phyloP scores from a whole-genome alignment of 208 protist species.

The Trypanosoma caninum region DNA sequence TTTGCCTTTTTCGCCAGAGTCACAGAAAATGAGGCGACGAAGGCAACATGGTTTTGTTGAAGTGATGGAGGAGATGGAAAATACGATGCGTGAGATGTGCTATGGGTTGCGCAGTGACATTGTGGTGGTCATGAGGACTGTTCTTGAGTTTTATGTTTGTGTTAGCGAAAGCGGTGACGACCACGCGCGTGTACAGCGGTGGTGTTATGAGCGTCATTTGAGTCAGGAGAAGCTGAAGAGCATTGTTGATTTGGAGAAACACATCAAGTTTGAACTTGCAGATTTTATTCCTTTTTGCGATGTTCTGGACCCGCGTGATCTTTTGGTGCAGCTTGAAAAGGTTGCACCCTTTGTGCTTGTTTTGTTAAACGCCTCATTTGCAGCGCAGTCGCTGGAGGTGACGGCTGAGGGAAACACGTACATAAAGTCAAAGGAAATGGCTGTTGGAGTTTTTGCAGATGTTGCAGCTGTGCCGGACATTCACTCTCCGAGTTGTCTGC shows the following conservation, averaged over 20 bases:
- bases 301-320: slow-evolving; percentile 23
- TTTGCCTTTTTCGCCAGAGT: slow-evolving; percentile 28
- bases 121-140: slow-evolving; percentile 28
- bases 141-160: slow-evolving; percentile 21
- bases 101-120: slow-evolving; percentile 29
- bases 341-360: slow-evolving; percentile 28
- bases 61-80: slow-evolving; percentile 81
- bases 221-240: slow-evolving; percentile 29
- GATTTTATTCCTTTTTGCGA: slow-evolving; percentile 39
- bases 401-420: slow-evolving; percentile 66
- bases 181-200: slow-evolving; percentile 8
- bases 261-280: slow-evolving; percentile 41
- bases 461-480: slow-evolving; percentile 69
- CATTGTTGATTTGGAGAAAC: slow-evolving; percentile 36
- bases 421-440: slow-evolving; percentile 64
- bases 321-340: slow-evolving; percentile 31
- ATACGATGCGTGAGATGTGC: slow-evolving; percentile 58
- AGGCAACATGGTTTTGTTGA: slow-evolving; percentile 30
- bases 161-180: slow-evolving; percentile 16
- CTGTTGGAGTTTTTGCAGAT: slow-evolving; percentile 72
- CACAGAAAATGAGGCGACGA: slow-evolving; percentile 15
- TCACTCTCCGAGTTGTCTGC: slow-evolving; percentile 39
- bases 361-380: slow-evolving; percentile 37
- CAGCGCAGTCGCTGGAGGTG: slow-evolving; percentile 52
- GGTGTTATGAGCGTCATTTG: slow-evolving; percentile 26